Evolutionary conservation across 2,329 filamentous ascomycete species (phyloP).

Genomic region (Thelonectria blattea): DNA sequence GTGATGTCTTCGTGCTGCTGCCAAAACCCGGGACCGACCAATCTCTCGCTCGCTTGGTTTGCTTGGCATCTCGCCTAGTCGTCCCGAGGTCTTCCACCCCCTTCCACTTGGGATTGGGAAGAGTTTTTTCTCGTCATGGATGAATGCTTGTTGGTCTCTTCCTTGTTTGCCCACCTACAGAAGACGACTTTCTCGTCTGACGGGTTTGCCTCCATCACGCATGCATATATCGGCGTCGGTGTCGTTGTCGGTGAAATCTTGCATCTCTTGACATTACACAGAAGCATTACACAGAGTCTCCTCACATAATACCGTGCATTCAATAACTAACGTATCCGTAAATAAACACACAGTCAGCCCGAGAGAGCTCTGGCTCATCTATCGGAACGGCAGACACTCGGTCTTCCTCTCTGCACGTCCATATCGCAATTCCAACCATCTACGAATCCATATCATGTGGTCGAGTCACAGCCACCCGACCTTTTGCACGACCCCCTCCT

Average conservation of each 20-base stretch:
- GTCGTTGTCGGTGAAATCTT: not conserved
- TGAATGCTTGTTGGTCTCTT: not conserved
- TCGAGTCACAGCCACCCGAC: slow-evolving; percentile 9
- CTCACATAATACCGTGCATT: no score
- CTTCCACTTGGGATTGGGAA: not conserved
- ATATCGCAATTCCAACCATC: not conserved
- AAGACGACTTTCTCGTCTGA: not conserved
- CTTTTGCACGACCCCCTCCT: not conserved
- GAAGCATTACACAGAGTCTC: not conserved
- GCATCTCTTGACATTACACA: not conserved
- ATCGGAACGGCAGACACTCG: not conserved
- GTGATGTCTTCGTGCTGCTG: slow-evolving; percentile 10
- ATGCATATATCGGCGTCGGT: not conserved
- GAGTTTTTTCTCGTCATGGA: not conserved
- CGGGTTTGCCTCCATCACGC: not conserved
- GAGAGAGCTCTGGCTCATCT: no score
- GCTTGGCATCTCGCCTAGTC: slow-evolving; percentile 10
- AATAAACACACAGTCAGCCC: not conserved
- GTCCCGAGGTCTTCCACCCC: not conserved
- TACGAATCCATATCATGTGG: slow-evolving; percentile 6
- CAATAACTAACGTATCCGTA: not conserved
- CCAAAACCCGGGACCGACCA: not conserved
- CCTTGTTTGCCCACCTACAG: slow-evolving; percentile 1
- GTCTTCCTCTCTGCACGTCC: not conserved
- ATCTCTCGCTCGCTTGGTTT: slow-evolving; percentile 16